Evolutionary conservation across 2,329 filamentous ascomycete genomes (phyloP).

Genomic region (Clathrospora elynae): DNA sequence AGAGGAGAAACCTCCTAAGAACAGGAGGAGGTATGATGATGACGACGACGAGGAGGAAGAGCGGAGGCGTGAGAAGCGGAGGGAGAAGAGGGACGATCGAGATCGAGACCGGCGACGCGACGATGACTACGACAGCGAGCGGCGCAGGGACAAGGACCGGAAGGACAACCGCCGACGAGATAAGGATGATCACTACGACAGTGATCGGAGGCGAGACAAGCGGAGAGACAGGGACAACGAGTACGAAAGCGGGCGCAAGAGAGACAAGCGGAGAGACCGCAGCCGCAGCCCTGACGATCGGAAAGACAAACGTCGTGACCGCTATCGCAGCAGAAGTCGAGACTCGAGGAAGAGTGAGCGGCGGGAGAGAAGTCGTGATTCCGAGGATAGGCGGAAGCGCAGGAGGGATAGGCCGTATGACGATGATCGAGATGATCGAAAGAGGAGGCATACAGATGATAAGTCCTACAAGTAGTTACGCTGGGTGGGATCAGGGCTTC

Average conservation of each 20-base stretch:
- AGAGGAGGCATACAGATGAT: constrained; percentile 24
- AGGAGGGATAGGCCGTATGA: constrained; percentile 33
- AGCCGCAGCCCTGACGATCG: constrained; percentile 38
- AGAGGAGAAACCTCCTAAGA: constrained; percentile 43
- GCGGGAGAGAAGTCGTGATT: constrained; percentile 25
- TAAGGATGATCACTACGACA: constrained; percentile 26
- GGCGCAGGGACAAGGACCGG: constrained; percentile 23
- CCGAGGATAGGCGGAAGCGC: constrained; percentile 32
- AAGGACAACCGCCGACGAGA: constrained; percentile 20
- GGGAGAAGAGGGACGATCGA: constrained; percentile 17
- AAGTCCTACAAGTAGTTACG: constrained; percentile 15
- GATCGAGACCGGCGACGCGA: constrained; percentile 25
- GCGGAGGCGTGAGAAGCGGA: constrained; percentile 25
- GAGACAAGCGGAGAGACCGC: constrained; percentile 22
- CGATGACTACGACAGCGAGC: constrained; percentile 30
- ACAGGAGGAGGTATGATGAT: constrained; percentile 20
- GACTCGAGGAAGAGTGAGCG: constrained; percentile 30
- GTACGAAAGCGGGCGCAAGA: constrained; percentile 18
- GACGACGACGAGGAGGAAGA: constrained; percentile 25
- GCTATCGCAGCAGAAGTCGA: constrained; percentile 33
- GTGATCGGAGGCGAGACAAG: constrained; percentile 27
- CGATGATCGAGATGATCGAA: constrained; percentile 27
- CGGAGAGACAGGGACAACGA: constrained; percentile 24
- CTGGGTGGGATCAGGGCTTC: no score
- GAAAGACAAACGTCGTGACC: constrained; percentile 25